Conservation (phyloP, 306 rosid species). For the Quillaja saponaria region DNA sequence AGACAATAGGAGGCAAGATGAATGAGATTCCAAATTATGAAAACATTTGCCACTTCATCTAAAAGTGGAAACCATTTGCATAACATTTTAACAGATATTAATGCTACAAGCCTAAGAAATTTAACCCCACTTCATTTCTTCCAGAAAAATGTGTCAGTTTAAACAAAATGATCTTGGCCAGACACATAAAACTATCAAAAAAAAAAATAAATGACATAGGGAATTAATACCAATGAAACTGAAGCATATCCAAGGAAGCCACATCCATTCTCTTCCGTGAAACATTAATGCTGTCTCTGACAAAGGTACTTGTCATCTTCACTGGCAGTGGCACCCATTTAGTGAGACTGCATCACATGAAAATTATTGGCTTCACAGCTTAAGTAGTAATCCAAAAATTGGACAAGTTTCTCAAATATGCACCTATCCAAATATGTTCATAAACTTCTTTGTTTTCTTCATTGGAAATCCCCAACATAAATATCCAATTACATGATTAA, state of each 20-base stretch:
- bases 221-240: constrained; percentile 80
- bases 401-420: constrained; percentile 3
- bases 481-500: constrained; percentile 27
- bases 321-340: constrained; percentile 99
- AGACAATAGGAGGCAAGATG: constrained; percentile 16
- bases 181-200: too few species aligned
- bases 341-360: constrained; percentile 70
- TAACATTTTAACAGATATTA: constrained; percentile 12
- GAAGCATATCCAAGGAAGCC: constrained; percentile 94
- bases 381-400: not conserved
- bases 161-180: too few species aligned
- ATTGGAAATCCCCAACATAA: not conserved
- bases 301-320: constrained; percentile 87
- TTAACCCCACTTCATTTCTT: too few species aligned
- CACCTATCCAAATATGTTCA: not conserved
- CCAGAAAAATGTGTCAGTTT: not conserved
- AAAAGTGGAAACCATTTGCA: not conserved
- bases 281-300: constrained; percentile 75
- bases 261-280: constrained; percentile 98
- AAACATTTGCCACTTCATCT: constrained; percentile 15
- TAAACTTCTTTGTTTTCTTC: constrained; percentile 17
- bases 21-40: constrained; percentile 24
- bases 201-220: constrained; percentile 10
- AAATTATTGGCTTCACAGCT: constrained; percentile 24
- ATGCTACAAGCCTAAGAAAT: not conserved